A percentile compares a stretch with the other conserved stretches of the same genome.
These are phyloP conservation scores for Ustilaginoidea virens DNA, from an alignment of 2,329 filamentous ascomycete genomes.

Conservation along the genomic window DNA sequence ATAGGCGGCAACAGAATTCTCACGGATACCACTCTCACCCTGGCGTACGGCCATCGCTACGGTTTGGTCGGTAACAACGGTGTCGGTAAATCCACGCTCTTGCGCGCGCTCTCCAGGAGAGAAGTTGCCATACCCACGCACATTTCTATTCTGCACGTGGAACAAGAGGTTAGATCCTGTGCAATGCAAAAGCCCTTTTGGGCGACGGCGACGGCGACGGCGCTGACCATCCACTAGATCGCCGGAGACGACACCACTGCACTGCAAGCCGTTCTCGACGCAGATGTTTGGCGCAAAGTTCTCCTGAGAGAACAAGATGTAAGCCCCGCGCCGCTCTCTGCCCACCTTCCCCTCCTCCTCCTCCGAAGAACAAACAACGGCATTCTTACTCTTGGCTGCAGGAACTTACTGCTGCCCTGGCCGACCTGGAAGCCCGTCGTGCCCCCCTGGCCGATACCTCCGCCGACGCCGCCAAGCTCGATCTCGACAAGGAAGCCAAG, in stretches of 20 bases:
- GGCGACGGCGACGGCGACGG: background rate
- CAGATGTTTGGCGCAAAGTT: slow-evolving; percentile 97
- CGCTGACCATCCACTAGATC: slow-evolving; percentile 39
- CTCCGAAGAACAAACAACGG: background rate
- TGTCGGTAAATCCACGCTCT: slow-evolving; percentile 93
- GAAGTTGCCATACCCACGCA: slow-evolving; percentile 91
- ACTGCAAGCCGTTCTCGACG: slow-evolving; percentile 86
- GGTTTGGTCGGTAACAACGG: slow-evolving; percentile 98
- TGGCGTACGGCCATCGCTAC: slow-evolving; percentile 87
- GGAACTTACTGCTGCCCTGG: slow-evolving; percentile 65
- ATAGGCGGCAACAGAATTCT: slow-evolving; percentile 83
- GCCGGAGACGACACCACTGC: slow-evolving; percentile 90
- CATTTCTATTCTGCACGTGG: slow-evolving; percentile 96
- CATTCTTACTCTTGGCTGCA: slow-evolving; percentile 10
- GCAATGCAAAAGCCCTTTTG: background rate
- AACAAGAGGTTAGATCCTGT: slow-evolving; percentile 73
- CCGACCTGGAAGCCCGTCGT: slow-evolving; percentile 63
- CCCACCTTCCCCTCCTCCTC: too few species aligned
- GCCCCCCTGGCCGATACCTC: slow-evolving; percentile 80
- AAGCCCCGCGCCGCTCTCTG: slow-evolving; percentile 16
- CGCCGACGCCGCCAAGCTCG: slow-evolving; percentile 69
- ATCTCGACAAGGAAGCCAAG: slow-evolving; percentile 75
- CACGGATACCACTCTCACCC: slow-evolving; percentile 75
- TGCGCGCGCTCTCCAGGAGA: slow-evolving; percentile 80
- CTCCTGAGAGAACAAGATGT: slow-evolving; percentile 77